Base-by-base conservation (phyloP, 129 eudicot species). In the Silybum marianum region DNA sequence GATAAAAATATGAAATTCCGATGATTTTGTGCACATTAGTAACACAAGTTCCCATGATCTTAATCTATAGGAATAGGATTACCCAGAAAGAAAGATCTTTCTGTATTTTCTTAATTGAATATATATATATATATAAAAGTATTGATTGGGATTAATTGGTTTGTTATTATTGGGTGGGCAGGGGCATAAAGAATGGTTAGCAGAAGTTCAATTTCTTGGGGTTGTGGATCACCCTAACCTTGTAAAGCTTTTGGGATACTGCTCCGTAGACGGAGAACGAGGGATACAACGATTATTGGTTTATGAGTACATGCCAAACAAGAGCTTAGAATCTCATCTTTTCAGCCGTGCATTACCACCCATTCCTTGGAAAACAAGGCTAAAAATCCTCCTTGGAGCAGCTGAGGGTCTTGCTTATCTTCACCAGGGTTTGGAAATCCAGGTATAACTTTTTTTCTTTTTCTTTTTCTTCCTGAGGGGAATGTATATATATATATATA, bases 121-220 rank as follows among this genome's bases (percentile, higher is more conserved):
- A n/a, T n/a, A n/a, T n/a, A n/a, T n/a, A n/a, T n/a, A n/a, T n/a
- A n/a, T n/a, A n/a, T n/a, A n/a, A n/a, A n/a, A n/a, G n/a, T n/a
- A n/a, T n/a, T n/a, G n/a, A n/a, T n/a, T n/a, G n/a, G n/a, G n/a
- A n/a, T n/a, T n/a, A n/a, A n/a, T n/a, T n/a, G 30, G 36, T 32
- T 32, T 32, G 36, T 30, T 30, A 3, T 32, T 32, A 32, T 32
- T 32, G 34, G 87, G 1, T 28, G 36, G 36, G 82, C 36, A 93
- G 98, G 98, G 98, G 46, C 98, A 93, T 75, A 91, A 91, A 83
- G 88, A 93, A 81, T 93, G 96, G 93, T 75, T 93, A 48, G 91
- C 98, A 75, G 98, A 93, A 81, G 98, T 93, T 28, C 98, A 91
- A 26, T 91, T 89, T 84, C 98, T 93, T 71, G 96, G 96, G 9